Percentiles rank a stretch among this genome's conserved stretches.
Evolutionary conservation across 805 yeast genomes (phyloP).

Genomic region (Ogataea pilisensis): DNA sequence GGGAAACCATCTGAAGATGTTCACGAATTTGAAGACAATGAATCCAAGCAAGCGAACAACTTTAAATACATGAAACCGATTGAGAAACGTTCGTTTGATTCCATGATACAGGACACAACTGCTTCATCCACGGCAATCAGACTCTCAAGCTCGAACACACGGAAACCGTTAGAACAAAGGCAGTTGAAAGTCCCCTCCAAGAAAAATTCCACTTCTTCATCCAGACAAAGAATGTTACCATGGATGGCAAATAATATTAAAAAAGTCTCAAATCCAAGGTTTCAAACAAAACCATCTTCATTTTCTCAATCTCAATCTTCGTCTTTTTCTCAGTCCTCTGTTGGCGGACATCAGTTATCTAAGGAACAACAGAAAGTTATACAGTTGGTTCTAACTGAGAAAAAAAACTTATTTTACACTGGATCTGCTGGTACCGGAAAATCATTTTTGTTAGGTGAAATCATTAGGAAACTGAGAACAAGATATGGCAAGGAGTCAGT

Average conservation of each 20-base stretch:
- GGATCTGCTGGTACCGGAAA: conserved; percentile 83
- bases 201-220: conserved; percentile 4
- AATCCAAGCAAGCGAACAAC: conserved; percentile 3
- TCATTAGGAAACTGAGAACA: conserved; percentile 50
- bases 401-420: conserved; percentile 62
- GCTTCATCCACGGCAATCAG: neutral
- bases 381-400: conserved; percentile 45
- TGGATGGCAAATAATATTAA: conserved; percentile 11
- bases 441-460: conserved; percentile 59
- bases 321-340: neutral
- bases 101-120: neutral
- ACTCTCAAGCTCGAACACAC: conserved; percentile 1
- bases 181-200: conserved; percentile 4
- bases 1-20: neutral
- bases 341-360: conserved; percentile 11
- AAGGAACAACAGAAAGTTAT: conserved; percentile 46
- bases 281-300: conserved; percentile 5
- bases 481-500: conserved; percentile 48
- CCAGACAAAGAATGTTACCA: conserved; percentile 18
- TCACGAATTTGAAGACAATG: neutral
- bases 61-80: conserved; percentile 24
- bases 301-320: neutral
- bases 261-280: conserved; percentile 19
- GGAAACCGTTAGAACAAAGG: neutral
- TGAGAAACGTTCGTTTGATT: conserved; percentile 8